These are phyloP conservation scores for Eremochloa ophiuroides DNA, from an alignment of 176 grass and related monocot species.

Conservation along the genomic window DNA sequence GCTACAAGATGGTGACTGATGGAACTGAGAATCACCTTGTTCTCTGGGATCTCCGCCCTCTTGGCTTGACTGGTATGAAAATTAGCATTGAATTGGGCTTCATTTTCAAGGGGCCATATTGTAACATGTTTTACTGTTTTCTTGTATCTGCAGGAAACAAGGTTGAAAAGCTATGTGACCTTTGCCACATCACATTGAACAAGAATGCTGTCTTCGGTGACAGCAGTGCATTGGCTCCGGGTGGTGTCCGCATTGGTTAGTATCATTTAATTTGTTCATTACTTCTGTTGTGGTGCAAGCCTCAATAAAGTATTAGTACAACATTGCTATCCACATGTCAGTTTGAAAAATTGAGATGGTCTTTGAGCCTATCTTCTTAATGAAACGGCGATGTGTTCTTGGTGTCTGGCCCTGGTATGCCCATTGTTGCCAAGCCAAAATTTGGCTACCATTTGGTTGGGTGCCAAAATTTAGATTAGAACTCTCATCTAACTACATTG, in stretches of 20 bases:
- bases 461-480: background rate
- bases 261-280: background rate
- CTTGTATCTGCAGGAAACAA: constrained; percentile 67
- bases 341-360: background rate
- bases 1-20: constrained; percentile 97
- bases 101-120: background rate
- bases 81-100: background rate
- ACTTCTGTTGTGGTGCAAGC: constrained; percentile 20
- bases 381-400: background rate
- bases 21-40: constrained; percentile 99
- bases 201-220: constrained; percentile 99
- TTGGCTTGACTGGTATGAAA: constrained; percentile 85
- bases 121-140: background rate
- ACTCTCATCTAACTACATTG: background rate
- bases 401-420: background rate
- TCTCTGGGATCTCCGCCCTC: constrained; percentile 97
- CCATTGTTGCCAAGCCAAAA: background rate
- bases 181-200: constrained; percentile 92
- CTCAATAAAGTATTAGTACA: background rate
- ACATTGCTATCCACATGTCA: background rate
- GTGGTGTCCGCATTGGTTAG: constrained; percentile 94
- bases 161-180: constrained; percentile 94
- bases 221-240: constrained; percentile 90
- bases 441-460: background rate
- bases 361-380: background rate